A percentile compares a stretch with the other conserved stretches of the same genome.
Evolutionary conservation across 306 rosid species (phyloP).

Genomic region (Senna tora): DNA sequence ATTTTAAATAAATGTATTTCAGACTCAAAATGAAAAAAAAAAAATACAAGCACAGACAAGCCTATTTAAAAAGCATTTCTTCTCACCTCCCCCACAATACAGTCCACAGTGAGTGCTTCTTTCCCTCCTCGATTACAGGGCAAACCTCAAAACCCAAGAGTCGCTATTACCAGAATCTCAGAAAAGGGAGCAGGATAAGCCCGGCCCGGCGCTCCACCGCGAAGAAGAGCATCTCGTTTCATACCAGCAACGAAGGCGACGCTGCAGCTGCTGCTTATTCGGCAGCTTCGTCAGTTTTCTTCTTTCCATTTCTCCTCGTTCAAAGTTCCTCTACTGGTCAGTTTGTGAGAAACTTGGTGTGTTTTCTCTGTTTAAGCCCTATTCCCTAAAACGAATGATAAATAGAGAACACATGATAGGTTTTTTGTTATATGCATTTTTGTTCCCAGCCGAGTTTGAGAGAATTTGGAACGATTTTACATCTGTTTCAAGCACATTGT

Average conservation of each 20-base stretch:
- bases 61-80: neutral
- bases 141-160: neutral
- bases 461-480: neutral
- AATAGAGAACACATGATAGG: neutral
- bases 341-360: conserved; percentile 29
- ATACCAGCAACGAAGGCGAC: conserved; percentile 40
- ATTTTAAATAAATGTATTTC: too few relatives aligned
- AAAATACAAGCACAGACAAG: too few relatives aligned
- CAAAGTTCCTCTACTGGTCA: conserved; percentile 60
- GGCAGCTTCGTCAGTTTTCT: conserved; percentile 48
- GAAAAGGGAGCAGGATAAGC: conserved; percentile 38
- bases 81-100: neutral
- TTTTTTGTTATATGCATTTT: neutral
- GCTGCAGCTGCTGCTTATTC: conserved; percentile 47
- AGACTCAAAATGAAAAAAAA: too few relatives aligned
- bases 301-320: conserved; percentile 58
- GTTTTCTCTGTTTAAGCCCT: neutral
- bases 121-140: neutral
- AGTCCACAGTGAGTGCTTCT: neutral
- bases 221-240: conserved; percentile 60
- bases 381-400: neutral
- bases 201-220: conserved; percentile 49
- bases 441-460: neutral
- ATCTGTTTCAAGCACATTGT: neutral
- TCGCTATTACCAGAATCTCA: conserved; percentile 5